phyloP scores from a whole-genome alignment of 192 early-diverging fungal genomes.

The Coemansia reversa region DNA sequence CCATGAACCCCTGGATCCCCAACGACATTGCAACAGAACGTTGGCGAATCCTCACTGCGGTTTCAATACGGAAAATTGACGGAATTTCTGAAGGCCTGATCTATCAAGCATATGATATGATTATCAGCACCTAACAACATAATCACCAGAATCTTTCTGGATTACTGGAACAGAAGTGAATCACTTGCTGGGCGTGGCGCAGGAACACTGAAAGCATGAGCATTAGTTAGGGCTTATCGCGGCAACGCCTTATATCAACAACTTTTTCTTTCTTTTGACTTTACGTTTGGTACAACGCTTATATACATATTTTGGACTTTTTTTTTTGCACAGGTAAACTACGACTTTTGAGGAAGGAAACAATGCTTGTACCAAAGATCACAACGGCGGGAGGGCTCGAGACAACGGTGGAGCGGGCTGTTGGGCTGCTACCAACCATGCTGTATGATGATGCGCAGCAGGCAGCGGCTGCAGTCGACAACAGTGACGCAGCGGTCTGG shows the following conservation, averaged over 20 bases:
- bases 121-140: background rate
- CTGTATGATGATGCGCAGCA: conserved; percentile 24
- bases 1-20: background rate
- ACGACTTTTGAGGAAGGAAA: background rate
- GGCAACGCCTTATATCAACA: background rate
- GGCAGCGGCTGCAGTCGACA: conserved; percentile 6
- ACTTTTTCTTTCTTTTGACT: background rate
- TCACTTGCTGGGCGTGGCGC: background rate
- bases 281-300: too few species aligned
- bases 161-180: background rate
- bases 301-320: background rate
- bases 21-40: background rate
- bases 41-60: background rate
- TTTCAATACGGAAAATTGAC: background rate
- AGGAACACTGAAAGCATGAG: background rate
- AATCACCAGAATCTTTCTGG: background rate
- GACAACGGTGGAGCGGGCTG: conserved; percentile 17
- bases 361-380: conserved; percentile 50
- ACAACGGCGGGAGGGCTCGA: conserved; percentile 11
- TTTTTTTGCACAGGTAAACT: background rate
- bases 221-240: background rate
- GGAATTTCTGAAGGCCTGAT: background rate
- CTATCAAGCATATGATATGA: background rate
- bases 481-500: conserved; percentile 16
- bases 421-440: conserved; percentile 19